Conservation (phyloP, 169 alveolate species). For the Plasmodium yoelii region DNA sequence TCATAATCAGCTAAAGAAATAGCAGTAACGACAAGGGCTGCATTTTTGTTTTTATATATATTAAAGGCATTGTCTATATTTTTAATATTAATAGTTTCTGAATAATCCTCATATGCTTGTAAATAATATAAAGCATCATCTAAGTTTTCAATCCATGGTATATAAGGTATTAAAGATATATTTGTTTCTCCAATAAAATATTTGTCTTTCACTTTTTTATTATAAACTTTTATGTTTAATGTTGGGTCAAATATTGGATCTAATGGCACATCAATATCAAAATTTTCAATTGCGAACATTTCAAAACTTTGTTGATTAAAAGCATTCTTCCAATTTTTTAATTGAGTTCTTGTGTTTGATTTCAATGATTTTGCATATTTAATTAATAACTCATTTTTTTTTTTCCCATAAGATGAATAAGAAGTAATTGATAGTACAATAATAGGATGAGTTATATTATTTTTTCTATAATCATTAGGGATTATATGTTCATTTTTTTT, state of each 20-base stretch:
- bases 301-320: conserved; percentile 88
- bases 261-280: conserved; percentile 87
- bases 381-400: conserved; percentile 74
- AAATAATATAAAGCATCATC: conserved; percentile 83
- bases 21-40: conserved; percentile 57
- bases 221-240: conserved; percentile 86
- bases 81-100: conserved; percentile 82
- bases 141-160: conserved; percentile 87
- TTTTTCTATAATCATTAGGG: neutral
- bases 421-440: conserved; percentile 67
- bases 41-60: conserved; percentile 65
- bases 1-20: conserved; percentile 70
- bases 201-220: conserved; percentile 81
- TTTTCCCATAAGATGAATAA: conserved; percentile 73
- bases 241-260: conserved; percentile 91
- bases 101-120: conserved; percentile 84
- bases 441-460: conserved; percentile 45
- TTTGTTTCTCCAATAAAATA: conserved; percentile 85
- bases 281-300: conserved; percentile 85
- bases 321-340: conserved; percentile 83
- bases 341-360: conserved; percentile 77
- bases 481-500: conserved; percentile 27
- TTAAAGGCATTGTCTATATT: conserved; percentile 77
- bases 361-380: conserved; percentile 78
- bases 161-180: conserved; percentile 83